Evolutionary conservation across 108 stramenopile genomes (phyloP).

Genomic region (Skeletonema costatum): DNA sequence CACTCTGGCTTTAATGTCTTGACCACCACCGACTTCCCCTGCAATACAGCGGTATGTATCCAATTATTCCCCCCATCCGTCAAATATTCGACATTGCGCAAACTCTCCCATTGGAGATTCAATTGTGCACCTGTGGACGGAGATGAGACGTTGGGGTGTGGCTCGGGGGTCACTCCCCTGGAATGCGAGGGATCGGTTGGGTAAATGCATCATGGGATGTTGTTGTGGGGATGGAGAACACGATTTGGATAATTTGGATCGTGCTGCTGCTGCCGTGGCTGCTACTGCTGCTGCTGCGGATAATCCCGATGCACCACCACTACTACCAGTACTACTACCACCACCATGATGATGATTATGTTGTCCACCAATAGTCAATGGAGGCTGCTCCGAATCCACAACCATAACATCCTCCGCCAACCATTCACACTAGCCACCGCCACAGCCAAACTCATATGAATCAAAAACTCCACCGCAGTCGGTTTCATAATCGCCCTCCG

Average conservation of each 20-base stretch:
- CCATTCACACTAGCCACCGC: constrained; percentile 76
- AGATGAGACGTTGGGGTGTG: constrained; percentile 46
- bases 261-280: not conserved
- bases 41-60: constrained; percentile 89
- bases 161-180: constrained; percentile 27
- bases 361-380: not conserved
- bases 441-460: constrained; percentile 82
- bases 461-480: constrained; percentile 82
- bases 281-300: not conserved
- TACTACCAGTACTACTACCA: not conserved
- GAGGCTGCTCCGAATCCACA: constrained; percentile 22
- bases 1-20: constrained; percentile 92
- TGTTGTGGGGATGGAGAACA: not conserved
- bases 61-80: constrained; percentile 92
- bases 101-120: constrained; percentile 79
- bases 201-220: no score
- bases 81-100: constrained; percentile 89
- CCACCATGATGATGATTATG: no score
- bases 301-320: not conserved
- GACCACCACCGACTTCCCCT: constrained; percentile 81
- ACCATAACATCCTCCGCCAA: constrained; percentile 75
- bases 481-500: constrained; percentile 81
- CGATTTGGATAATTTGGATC: not conserved
- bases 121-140: constrained; percentile 77
- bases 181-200: constrained; percentile 20